Base-by-base conservation (phyloP, 805 yeast species). In the Saccharomycopsis sp. region DNA sequence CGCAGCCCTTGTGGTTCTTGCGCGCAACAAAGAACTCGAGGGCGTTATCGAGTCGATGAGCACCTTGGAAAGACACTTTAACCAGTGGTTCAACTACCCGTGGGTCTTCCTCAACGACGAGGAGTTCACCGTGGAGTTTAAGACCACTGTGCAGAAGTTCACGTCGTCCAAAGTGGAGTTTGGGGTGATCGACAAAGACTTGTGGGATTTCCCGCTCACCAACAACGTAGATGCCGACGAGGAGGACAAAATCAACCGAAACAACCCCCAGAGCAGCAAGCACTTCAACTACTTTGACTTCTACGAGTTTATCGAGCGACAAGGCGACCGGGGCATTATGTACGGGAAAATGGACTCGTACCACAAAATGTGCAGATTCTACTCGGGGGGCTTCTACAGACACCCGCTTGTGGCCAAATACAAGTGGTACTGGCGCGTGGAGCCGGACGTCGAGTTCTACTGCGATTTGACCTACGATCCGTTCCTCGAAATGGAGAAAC, bases 371-470 rank as follows among this genome's bases (percentile, higher is more conserved):
- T 92, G 98, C 69, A 78, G 97, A n/a, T 91, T 85, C 68, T 89
- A 88, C 67, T 83, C 95, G 0, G 96, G 97, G 1, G 76, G 77
- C 58, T 92, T 92, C 67, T 89, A 81, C 72, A 81, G 84, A 60
- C 97, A 92, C 69, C 87, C 87, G 3, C 67, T 89, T 61, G 85
- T 92, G 50, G 71, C 71, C 54, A 78, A 82, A 60, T 78, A 83
- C 57, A 90, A 91, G 61, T 92, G 97, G 95, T 92, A 91, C 72
- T 91, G 97, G 97, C 78, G 98, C 57, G 90, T 94, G 12, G 99
- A 94, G 70, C 98, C 98, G 2, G 87, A 87, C 63, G 94, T 92
- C 47, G 85, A 88, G 63, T 90, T 89, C 67, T 90, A 78, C 68
- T 92, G 99, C 71, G 97, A 92, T 69, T 71, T 91, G 56, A 86